These are phyloP conservation scores for Phytophthora fragariae DNA, from an alignment of 352 stramenopile species.

Conservation along the genomic window DNA sequence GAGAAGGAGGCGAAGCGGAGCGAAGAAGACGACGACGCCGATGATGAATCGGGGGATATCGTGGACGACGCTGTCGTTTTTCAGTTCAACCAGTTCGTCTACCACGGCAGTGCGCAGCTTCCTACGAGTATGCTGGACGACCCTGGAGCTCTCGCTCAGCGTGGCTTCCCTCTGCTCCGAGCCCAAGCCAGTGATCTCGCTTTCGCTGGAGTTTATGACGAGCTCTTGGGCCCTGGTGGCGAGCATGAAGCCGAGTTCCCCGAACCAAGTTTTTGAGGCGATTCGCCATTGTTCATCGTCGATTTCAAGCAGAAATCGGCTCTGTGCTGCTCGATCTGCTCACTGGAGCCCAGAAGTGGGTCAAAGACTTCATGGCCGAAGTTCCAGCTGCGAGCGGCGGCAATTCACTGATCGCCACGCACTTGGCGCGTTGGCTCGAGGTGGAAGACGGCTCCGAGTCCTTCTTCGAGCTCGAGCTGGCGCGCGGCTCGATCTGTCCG, in stretches of 20 bases:
- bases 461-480: slow-evolving; percentile 73
- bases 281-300: slow-evolving; percentile 30
- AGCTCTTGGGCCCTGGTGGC: slow-evolving; percentile 37
- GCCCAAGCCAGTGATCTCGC: slow-evolving; percentile 50
- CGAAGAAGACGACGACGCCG: slow-evolving; percentile 32
- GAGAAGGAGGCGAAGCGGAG: slow-evolving; percentile 8
- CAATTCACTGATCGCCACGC: slow-evolving; percentile 23
- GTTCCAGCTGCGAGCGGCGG: slow-evolving; percentile 48
- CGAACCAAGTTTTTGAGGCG: slow-evolving; percentile 32
- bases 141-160: slow-evolving; percentile 43
- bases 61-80: slow-evolving; percentile 58
- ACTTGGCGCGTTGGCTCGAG: slow-evolving; percentile 67
- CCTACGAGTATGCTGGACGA: slow-evolving; percentile 45
- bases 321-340: slow-evolving; percentile 50
- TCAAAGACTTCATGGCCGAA: slow-evolving; percentile 58
- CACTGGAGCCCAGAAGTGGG: slow-evolving; percentile 62
- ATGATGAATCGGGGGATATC: slow-evolving; percentile 34
- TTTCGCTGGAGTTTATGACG: slow-evolving; percentile 44
- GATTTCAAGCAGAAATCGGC: slow-evolving; percentile 41
- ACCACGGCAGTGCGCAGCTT: slow-evolving; percentile 47
- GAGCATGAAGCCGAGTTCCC: slow-evolving; percentile 26
- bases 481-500: slow-evolving; percentile 22
- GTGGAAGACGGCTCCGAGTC: slow-evolving; percentile 53
- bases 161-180: slow-evolving; percentile 54
- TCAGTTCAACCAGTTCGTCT: slow-evolving; percentile 74